phyloP scores from a whole-genome alignment of 441 rosid genomes.

The Adansonia madagascariensis region DNA sequence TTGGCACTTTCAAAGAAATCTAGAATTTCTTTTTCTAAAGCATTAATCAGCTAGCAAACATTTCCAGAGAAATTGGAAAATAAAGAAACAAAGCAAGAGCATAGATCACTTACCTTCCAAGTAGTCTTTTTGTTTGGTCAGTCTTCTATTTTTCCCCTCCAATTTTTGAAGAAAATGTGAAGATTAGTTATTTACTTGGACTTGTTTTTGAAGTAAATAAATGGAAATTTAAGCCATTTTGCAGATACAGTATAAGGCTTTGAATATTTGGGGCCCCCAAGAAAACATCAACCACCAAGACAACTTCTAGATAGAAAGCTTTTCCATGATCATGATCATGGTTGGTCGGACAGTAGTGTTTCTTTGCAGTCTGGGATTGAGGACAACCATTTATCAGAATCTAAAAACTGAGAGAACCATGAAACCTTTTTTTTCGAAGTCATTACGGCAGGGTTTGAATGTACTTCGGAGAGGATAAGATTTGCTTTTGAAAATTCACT shows the following conservation, averaged over 20 bases:
- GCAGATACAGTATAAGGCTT: not conserved
- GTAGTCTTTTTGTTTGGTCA: not conserved
- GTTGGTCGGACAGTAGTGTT: too few relatives aligned
- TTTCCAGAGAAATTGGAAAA: not conserved
- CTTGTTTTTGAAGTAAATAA: not conserved
- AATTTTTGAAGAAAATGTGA: not conserved
- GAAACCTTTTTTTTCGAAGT: not conserved
- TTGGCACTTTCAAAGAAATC: too few relatives aligned
- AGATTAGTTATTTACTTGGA: not conserved
- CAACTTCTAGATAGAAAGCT: too few relatives aligned
- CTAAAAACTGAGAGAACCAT: not conserved
- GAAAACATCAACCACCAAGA: not conserved
- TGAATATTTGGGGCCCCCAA: not conserved
- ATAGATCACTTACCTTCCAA: not conserved
- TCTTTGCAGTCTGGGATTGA: not conserved
- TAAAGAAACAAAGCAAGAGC: not conserved
- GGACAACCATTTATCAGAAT: not conserved
- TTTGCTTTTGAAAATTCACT: too few relatives aligned
- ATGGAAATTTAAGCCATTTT: not conserved
- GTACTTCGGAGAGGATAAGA: not conserved
- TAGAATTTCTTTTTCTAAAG: not conserved
- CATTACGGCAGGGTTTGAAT: not conserved
- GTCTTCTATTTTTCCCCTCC: not conserved
- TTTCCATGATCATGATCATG: too few relatives aligned
- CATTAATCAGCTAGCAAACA: not conserved